phyloP scores from a whole-genome alignment of 2,329 filamentous ascomycete species.

The Talaromyces atroroseus region DNA sequence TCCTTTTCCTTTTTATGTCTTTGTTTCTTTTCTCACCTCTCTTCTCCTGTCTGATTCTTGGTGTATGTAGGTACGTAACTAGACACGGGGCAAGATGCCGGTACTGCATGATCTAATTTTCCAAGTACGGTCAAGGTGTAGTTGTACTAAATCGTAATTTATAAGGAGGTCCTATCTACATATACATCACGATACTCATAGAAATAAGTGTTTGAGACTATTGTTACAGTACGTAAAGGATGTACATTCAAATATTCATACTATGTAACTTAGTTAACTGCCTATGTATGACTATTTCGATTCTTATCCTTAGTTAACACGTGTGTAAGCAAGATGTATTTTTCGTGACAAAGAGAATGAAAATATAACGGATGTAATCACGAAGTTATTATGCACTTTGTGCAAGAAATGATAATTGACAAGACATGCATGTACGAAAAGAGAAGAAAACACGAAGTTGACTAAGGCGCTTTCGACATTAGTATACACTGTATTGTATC shows the following conservation, averaged over 20 bases:
- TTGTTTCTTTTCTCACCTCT: background rate
- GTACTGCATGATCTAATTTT: background rate
- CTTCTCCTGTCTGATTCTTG: background rate
- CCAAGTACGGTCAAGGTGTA: background rate
- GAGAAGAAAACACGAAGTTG: background rate
- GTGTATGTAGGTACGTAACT: background rate
- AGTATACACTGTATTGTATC: background rate
- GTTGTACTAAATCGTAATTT: background rate
- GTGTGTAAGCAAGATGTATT: no score
- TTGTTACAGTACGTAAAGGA: no score
- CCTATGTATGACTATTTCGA: no score
- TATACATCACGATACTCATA: no score
- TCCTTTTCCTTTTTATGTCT: no score
- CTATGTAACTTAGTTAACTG: no score
- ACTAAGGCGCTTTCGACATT: background rate
- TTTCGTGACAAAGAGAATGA: background rate
- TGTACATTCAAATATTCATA: no score
- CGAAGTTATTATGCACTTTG: no score
- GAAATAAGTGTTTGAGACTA: no score
- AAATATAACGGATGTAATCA: no score
- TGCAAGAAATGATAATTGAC: background rate
- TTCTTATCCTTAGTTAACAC: background rate
- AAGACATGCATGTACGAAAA: background rate
- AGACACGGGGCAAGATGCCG: background rate
- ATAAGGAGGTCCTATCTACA: background rate